Conservation (phyloP, 2,329 filamentous ascomycete species). For the Venturia carpophila region DNA sequence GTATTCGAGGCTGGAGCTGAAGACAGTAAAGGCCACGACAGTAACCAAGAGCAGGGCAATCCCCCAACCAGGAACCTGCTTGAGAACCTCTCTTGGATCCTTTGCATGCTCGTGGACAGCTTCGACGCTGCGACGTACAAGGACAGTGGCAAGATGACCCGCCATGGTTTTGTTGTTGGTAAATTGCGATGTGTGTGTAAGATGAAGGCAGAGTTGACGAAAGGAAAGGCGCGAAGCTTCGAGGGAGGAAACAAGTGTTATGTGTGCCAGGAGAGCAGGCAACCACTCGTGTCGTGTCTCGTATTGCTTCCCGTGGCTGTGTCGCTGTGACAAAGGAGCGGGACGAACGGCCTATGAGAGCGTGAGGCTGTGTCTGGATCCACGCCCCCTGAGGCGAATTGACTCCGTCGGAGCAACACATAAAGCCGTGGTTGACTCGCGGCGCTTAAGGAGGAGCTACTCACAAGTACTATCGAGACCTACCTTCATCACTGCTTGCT, state of each 20-base stretch:
- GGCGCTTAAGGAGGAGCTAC: too few species aligned
- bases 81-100: not conserved
- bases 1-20: slow-evolving; percentile 35
- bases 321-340: too few species aligned
- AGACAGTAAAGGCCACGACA: slow-evolving; percentile 35
- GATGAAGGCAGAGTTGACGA: not conserved
- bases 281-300: not conserved
- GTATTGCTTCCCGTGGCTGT: not conserved
- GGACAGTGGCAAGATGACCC: slow-evolving; percentile 11
- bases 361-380: too few species aligned
- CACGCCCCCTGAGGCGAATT: not conserved
- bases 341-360: too few species aligned
- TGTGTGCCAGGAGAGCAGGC: not conserved
- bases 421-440: too few species aligned
- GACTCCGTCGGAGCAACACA: not conserved
- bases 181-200: not conserved
- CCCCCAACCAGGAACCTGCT: slow-evolving; percentile 28
- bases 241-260: not conserved
- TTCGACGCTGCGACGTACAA: slow-evolving; percentile 15
- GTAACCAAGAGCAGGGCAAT: slow-evolving; percentile 29
- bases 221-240: not conserved
- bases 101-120: not conserved
- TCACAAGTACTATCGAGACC: too few species aligned
- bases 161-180: slow-evolving; percentile 3
- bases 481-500: too few species aligned